phyloP scores from a whole-genome alignment of 2,329 filamentous ascomycete species.

The Periconia sp. region DNA sequence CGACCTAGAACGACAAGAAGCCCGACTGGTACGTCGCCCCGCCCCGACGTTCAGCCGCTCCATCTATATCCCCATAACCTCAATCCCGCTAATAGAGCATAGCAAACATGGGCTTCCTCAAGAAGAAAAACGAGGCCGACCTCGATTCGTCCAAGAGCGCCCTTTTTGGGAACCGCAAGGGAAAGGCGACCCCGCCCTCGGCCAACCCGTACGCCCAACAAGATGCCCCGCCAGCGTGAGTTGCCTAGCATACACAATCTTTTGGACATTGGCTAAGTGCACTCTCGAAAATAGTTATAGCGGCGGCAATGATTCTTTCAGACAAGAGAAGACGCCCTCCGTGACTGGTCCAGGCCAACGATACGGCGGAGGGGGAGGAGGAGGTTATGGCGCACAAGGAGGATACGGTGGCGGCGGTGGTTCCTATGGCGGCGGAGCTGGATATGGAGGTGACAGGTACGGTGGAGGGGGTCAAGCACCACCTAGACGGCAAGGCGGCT shows the following conservation, averaged over 20 bases:
- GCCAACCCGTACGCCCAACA: slow-evolving; percentile 64
- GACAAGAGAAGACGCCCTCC: slow-evolving; percentile 53
- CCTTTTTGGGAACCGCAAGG: slow-evolving; percentile 64
- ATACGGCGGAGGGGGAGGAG: slow-evolving; percentile 57
- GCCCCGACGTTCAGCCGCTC: slow-evolving; percentile 17
- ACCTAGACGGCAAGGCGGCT: slow-evolving; percentile 44
- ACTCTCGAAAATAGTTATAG: no score
- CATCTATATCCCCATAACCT: no score
- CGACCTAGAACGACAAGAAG: no score
- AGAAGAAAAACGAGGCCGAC: slow-evolving; percentile 62
- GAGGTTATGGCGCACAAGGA: slow-evolving; percentile 33
- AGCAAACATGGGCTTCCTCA: slow-evolving; percentile 54
- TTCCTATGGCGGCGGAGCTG: slow-evolving; percentile 36
- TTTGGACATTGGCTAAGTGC: no score
- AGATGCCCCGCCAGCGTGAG: no score
- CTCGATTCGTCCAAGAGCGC: slow-evolving; percentile 61
- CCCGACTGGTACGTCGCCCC: slow-evolving; percentile 7
- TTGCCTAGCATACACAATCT: no score
- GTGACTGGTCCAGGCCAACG: slow-evolving; percentile 48
- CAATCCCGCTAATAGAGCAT: no score
- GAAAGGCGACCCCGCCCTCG: slow-evolving; percentile 57
- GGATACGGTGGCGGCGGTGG: slow-evolving; percentile 24
- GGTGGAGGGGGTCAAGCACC: slow-evolving; percentile 42
- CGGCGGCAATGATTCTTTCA: slow-evolving; percentile 39
- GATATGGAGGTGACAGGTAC: slow-evolving; percentile 58